phyloP scores from a whole-genome alignment of 179 eudicot genomes.

The Sideroxylon spinosum region DNA sequence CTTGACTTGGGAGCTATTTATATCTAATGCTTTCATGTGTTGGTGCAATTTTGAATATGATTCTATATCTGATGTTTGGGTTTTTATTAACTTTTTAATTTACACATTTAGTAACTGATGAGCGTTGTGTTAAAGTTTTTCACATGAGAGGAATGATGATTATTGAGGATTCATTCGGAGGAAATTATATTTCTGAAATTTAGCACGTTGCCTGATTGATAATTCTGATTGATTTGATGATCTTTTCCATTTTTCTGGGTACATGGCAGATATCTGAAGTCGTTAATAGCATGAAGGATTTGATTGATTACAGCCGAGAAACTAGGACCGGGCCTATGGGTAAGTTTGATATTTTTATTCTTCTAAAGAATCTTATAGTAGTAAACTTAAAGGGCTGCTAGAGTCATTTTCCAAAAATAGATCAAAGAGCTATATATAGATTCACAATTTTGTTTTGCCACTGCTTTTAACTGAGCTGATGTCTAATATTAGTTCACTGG shows the following conservation, averaged over 20 bases:
- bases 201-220: not conserved
- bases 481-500: not conserved
- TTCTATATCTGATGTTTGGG: not conserved
- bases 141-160: not conserved
- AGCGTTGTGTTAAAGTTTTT: not conserved
- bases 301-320: conserved; percentile 83
- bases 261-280: conserved; percentile 89
- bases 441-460: not conserved
- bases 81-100: not conserved
- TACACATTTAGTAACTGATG: not conserved
- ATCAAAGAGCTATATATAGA: not conserved
- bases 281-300: conserved; percentile 96
- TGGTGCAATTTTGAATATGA: not conserved
- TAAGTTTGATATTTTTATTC: conserved; percentile 33
- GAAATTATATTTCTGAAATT: not conserved
- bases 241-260: conserved; percentile 15
- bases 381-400: not conserved
- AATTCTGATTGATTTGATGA: not conserved
- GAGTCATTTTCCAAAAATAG: conserved; percentile 5
- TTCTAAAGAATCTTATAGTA: not conserved
- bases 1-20: not conserved
- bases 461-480: not conserved
- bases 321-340: conserved; percentile 92
- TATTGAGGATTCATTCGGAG: not conserved
- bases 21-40: not conserved